A percentile compares a stretch with the other conserved stretches of the same genome.
phyloP scores from a whole-genome alignment of 345 rosid genomes.

The Sisymbrium irio region DNA sequence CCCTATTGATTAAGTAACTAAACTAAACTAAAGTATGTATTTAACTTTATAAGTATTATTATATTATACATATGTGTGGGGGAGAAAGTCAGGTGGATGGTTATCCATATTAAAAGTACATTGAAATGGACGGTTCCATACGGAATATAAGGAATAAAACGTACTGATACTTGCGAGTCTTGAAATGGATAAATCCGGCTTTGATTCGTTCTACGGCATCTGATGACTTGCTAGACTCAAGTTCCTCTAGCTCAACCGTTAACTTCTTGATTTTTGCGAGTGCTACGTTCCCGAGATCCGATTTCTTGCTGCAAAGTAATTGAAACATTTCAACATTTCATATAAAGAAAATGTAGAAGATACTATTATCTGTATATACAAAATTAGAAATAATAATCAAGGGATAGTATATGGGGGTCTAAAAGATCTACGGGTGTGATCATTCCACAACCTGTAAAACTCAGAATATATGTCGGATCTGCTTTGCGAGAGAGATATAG shows the following conservation, averaged over 20 bases:
- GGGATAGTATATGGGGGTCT: background rate
- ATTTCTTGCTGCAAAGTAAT: constrained; percentile 46
- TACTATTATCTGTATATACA: background rate
- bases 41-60: background rate
- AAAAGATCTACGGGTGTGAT: too few relatives aligned
- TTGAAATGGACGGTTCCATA: constrained; percentile 8
- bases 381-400: background rate
- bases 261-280: constrained; percentile 69
- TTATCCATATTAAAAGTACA: background rate
- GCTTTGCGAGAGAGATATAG: background rate
- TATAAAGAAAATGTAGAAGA: background rate
- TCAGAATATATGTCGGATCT: too few relatives aligned
- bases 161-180: constrained; percentile 69
- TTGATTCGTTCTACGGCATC: constrained; percentile 62
- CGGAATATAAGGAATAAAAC: constrained; percentile 15
- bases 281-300: constrained; percentile 60
- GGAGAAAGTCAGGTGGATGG: too few relatives aligned
- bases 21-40: background rate
- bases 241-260: constrained; percentile 62
- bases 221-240: constrained; percentile 34
- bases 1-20: background rate
- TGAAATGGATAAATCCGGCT: constrained; percentile 76
- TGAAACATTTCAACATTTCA: too few relatives aligned
- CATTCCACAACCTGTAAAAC: background rate
- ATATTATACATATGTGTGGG: background rate